phyloP scores from a whole-genome alignment of 2,329 filamentous ascomycete genomes.

The Trichoderma sp. region DNA sequence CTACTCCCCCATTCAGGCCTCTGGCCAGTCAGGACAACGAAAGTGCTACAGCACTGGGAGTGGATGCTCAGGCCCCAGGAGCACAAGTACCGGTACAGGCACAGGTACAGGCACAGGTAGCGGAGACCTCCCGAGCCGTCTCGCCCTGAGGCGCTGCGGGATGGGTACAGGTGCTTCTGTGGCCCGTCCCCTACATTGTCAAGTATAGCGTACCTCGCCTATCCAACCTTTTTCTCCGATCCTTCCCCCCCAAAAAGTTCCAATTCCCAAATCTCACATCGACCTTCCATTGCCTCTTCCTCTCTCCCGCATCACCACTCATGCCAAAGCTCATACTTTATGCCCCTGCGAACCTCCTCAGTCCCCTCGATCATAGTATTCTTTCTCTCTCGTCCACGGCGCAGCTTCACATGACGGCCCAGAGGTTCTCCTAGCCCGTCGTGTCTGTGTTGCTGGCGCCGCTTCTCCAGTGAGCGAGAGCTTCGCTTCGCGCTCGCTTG shows the following conservation, averaged over 20 bases:
- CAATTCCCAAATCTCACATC: slow-evolving; percentile 27
- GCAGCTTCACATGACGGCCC: slow-evolving; percentile 4
- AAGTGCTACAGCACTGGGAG: too few species aligned
- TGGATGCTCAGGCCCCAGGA: too few species aligned
- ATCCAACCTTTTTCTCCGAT: slow-evolving; percentile 25
- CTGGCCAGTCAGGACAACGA: background rate
- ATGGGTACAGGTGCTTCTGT: slow-evolving; percentile 13
- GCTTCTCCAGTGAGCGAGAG: slow-evolving; percentile 25
- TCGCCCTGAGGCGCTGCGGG: slow-evolving; percentile 16
- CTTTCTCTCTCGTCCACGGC: background rate
- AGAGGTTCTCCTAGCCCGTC: slow-evolving; percentile 11
- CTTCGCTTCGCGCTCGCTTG: slow-evolving; percentile 28
- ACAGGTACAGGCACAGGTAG: slow-evolving; percentile 3
- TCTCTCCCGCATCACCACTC: background rate
- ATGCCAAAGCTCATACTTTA: slow-evolving; percentile 4
- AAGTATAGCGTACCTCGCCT: slow-evolving; percentile 20
- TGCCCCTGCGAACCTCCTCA: background rate
- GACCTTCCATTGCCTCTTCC: slow-evolving; percentile 15
- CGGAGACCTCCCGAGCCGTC: background rate
- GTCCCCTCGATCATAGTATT: background rate
- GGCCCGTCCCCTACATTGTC: slow-evolving; percentile 20
- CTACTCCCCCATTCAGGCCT: background rate
- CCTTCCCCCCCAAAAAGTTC: slow-evolving; percentile 26
- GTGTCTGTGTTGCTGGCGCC: slow-evolving; percentile 25
- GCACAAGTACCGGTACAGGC: background rate